Percentiles rank a stretch among this genome's conserved stretches.
Evolutionary conservation across 2,329 filamentous ascomycete genomes (phyloP).

Genomic region (Trichoderma sp.): DNA sequence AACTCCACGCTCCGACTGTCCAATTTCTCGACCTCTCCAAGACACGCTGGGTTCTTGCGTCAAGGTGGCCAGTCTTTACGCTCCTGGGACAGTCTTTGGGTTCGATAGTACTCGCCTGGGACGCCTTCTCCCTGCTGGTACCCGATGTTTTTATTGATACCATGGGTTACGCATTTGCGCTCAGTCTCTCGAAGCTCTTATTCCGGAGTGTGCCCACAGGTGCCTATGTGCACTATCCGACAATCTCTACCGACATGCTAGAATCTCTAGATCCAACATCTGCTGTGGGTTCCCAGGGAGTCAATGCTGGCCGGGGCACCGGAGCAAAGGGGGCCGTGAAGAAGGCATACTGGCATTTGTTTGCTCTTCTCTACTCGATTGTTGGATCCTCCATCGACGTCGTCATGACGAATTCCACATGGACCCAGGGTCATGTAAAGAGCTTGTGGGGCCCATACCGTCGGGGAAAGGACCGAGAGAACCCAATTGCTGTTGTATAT

Average conservation of each 20-base stretch:
- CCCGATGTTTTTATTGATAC: slow-evolving; percentile 96
- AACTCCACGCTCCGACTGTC: slow-evolving; percentile 78
- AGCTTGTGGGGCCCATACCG: slow-evolving; percentile 72
- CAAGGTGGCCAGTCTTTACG: slow-evolving; percentile 89
- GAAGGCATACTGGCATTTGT: slow-evolving; percentile 80
- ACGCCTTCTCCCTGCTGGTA: slow-evolving; percentile 87
- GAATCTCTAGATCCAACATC: slow-evolving; percentile 70
- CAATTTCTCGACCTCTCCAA: slow-evolving; percentile 90
- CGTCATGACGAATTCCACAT: slow-evolving; percentile 96
- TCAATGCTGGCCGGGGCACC: slow-evolving; percentile 80
- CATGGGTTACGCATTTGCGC: slow-evolving; percentile 94
- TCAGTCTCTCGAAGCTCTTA: slow-evolving; percentile 78
- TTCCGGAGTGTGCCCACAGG: slow-evolving; percentile 81
- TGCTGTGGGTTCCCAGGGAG: slow-evolving; percentile 62
- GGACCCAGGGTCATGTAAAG: slow-evolving; percentile 85
- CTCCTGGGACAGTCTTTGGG: slow-evolving; percentile 92
- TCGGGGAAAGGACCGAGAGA: slow-evolving; percentile 44
- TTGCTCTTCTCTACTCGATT: slow-evolving; percentile 78
- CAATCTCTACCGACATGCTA: slow-evolving; percentile 98
- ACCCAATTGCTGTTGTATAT: slow-evolving; percentile 75
- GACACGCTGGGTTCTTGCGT: slow-evolving; percentile 80
- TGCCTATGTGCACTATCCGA: slow-evolving; percentile 97
- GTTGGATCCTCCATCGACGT: slow-evolving; percentile 84
- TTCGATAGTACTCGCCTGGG: slow-evolving; percentile 83
- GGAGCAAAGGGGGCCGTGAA: slow-evolving; percentile 73